These are phyloP conservation scores for Sclerotiophoma versabilis DNA, from an alignment of 2,329 filamentous ascomycete genomes.

Conservation along the genomic window DNA sequence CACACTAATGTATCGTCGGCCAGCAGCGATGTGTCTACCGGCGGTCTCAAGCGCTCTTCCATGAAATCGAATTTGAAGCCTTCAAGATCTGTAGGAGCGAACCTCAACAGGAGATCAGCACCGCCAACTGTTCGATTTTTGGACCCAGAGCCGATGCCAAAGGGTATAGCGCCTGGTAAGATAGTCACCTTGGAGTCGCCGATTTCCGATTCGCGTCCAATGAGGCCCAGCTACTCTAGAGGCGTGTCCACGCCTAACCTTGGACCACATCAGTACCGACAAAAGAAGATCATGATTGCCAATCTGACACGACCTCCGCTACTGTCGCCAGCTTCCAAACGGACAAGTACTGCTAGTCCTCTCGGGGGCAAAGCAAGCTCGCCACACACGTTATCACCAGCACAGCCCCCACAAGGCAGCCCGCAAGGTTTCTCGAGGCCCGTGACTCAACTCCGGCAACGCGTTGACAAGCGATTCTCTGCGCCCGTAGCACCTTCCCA, in stretches of 20 bases:
- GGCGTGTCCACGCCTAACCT: constrained; percentile 14
- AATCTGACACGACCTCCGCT: constrained; percentile 10
- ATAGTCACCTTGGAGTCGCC: neutral
- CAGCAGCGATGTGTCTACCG: constrained; percentile 8
- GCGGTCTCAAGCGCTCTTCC: constrained; percentile 21
- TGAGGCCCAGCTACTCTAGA: constrained; percentile 8
- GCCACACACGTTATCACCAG: constrained; percentile 3
- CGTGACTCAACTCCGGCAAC: constrained; percentile 12
- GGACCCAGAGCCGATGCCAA: constrained; percentile 26
- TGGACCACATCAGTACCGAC: constrained; percentile 14
- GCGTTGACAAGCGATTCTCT: constrained; percentile 24
- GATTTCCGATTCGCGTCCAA: neutral
- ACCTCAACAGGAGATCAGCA: constrained; percentile 23
- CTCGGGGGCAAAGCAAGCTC: neutral
- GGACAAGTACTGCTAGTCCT: constrained; percentile 5
- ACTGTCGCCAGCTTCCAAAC: constrained; percentile 7
- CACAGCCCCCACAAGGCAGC: constrained; percentile 12
- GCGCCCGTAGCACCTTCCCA: constrained; percentile 16
- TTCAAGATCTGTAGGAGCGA: constrained; percentile 21
- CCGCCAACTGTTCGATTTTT: constrained; percentile 35
- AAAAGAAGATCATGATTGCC: constrained; percentile 6
- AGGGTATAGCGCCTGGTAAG: constrained; percentile 1
- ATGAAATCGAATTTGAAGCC: constrained; percentile 34
- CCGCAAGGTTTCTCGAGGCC: constrained; percentile 7
- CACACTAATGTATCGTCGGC: constrained; percentile 28